A percentile compares a stretch with the other conserved stretches of the same genome.
phyloP scores from a whole-genome alignment of 495 filamentous ascomycete species.

The Aspergillus haitiensis region DNA sequence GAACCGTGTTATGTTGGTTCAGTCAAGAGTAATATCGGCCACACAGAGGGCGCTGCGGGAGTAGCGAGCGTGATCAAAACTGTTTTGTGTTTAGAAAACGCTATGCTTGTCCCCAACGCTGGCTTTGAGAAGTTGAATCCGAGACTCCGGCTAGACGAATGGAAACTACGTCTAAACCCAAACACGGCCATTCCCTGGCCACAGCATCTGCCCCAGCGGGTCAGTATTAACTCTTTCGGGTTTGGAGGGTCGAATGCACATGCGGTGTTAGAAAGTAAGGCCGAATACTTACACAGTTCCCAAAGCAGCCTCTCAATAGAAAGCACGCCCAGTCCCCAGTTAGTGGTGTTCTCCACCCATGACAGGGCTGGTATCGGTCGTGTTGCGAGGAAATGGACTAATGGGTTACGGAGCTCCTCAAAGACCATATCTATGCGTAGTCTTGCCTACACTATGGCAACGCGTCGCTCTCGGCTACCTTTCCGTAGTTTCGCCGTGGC shows the following conservation, averaged over 20 bases:
- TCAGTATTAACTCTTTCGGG: constrained; percentile 38
- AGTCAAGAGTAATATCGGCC: constrained; percentile 59
- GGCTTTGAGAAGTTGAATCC: constrained; percentile 50
- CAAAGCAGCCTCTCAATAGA: not conserved
- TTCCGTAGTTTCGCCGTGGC: not conserved
- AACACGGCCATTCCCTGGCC: constrained; percentile 23
- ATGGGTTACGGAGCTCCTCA: too few species aligned
- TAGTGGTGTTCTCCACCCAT: constrained; percentile 4
- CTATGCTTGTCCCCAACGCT: constrained; percentile 54
- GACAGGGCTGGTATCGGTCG: not conserved
- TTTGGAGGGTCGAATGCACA: constrained; percentile 37
- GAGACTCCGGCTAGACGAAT: constrained; percentile 7
- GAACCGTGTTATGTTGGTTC: constrained; percentile 43
- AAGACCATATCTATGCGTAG: not conserved
- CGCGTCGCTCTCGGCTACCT: not conserved
- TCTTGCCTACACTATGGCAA: not conserved
- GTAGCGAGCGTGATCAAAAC: constrained; percentile 33
- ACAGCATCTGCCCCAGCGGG: constrained; percentile 41
- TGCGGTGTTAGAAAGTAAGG: constrained; percentile 34
- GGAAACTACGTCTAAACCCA: constrained; percentile 14
- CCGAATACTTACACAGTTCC: constrained; percentile 21
- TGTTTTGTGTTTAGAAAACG: constrained; percentile 47
- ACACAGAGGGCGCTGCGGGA: constrained; percentile 47
- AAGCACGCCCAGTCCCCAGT: constrained; percentile 13
- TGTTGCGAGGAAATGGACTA: not conserved